Base-by-base conservation (phyloP, 805 yeast genomes). In the Candida multigemmis region DNA sequence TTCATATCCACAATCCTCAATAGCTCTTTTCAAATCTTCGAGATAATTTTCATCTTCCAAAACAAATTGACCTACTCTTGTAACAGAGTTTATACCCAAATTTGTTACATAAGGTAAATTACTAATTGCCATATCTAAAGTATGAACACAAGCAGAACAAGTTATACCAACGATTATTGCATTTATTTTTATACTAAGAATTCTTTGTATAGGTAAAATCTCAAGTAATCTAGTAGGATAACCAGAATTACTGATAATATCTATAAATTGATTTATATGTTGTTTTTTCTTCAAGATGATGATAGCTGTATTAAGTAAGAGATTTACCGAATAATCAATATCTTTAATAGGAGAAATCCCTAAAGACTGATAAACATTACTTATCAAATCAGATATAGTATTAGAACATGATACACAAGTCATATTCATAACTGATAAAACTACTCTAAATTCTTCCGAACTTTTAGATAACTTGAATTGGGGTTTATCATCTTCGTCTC, bases 151-250 rank as follows among this genome's bases (percentile, higher is more conserved):
- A 0, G 84, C 72, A 6, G 81, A 74, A 51, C 89, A 81, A 0
- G 85, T 73, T 48, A 80, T 78, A 3, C 87, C 89, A 7, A 78
- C 81, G 23, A 81, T 71, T 0, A 73, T 52, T 1, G 84, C 85
- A 7, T 63, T 55, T 6, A 77, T 68, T 38, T 65, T 67, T 38
- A 57, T 68, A 30, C 63, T 66, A 5, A 56, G 41, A 5, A 71
- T 55, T 18, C 68, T 54, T 17, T 64, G 64, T 3, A 76, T 65
- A 1, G 84, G 86, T 13, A 75, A 44, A 6, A 78, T 56, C 36
- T 78, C 84, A 5, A 73, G 44, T 9, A 78, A 50, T 12, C 58
- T 65, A 22, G 76, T 68, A 6, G 63, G 65, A 38, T 54, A 59
- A 1, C 67, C 67, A 5, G 44, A 33, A 12, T 53, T 57, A 12